A percentile compares a stretch with the other conserved stretches of the same genome.
Conservation (phyloP, 495 filamentous ascomycete genomes). For the Xylaria bambusicola region DNA sequence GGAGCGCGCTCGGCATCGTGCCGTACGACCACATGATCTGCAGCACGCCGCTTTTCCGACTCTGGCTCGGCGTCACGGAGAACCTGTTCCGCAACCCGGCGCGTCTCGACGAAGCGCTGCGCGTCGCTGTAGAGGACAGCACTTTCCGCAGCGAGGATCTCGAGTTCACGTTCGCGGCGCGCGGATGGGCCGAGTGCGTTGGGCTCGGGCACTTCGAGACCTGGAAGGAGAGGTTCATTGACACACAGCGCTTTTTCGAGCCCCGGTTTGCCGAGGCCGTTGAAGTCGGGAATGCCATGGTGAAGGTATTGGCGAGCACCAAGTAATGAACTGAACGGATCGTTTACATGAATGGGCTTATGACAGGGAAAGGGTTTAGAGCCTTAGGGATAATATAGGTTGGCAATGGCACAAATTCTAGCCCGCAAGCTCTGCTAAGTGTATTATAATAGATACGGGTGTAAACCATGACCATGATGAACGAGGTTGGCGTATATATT, state of each 20-base stretch:
- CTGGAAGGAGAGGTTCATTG: constrained; percentile 85
- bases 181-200: constrained; percentile 93
- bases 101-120: constrained; percentile 80
- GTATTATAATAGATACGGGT: no score
- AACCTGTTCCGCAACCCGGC: constrained; percentile 87
- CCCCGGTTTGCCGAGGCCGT: constrained; percentile 83
- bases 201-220: constrained; percentile 86
- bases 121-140: constrained; percentile 82
- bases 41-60: constrained; percentile 95
- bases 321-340: constrained; percentile 18
- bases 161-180: constrained; percentile 95
- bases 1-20: constrained; percentile 88
- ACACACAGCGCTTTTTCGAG: constrained; percentile 87
- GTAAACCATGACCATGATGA: no score
- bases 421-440: no score
- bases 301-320: constrained; percentile 83
- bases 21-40: constrained; percentile 99
- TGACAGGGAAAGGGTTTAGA: no score
- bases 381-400: not conserved
- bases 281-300: constrained; percentile 92
- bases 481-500: no score
- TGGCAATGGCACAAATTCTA: no score
- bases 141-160: constrained; percentile 89
- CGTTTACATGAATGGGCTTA: no score
- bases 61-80: constrained; percentile 97